Evolutionary conservation across 306 rosid species (phyloP).

Genomic region (Cucurbita argyrosperma): DNA sequence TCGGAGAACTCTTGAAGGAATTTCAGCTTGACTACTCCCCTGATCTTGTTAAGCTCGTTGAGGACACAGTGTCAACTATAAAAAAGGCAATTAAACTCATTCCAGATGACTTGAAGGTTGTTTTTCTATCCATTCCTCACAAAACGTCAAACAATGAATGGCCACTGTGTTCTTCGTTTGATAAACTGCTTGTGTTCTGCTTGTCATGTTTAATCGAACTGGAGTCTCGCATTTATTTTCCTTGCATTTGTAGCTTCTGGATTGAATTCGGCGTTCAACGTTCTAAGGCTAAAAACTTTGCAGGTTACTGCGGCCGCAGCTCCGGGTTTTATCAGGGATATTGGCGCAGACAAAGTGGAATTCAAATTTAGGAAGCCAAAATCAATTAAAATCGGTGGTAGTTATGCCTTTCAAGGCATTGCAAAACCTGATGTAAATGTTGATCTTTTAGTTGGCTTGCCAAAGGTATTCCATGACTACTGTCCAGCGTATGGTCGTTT

Average conservation of each 20-base stretch:
- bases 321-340: constrained; percentile 51
- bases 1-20: constrained; percentile 54
- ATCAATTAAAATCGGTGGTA: constrained; percentile 44
- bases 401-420: constrained; percentile 43
- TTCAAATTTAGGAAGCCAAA: constrained; percentile 61
- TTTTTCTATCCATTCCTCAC: neutral
- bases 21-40: constrained; percentile 28
- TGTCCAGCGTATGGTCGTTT: too few relatives aligned
- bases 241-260: neutral
- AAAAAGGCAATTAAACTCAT: constrained; percentile 33
- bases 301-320: constrained; percentile 58
- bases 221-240: neutral
- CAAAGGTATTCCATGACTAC: constrained; percentile 35
- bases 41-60: constrained; percentile 27
- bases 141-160: neutral
- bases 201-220: neutral
- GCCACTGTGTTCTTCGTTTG: neutral
- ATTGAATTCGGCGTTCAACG: neutral
- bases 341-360: constrained; percentile 78
- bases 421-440: constrained; percentile 51
- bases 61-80: constrained; percentile 40
- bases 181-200: neutral
- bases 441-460: constrained; percentile 58
- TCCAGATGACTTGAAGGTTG: constrained; percentile 45
- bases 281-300: neutral